phyloP scores from a whole-genome alignment of 2,329 filamentous ascomycete species.

The Pseudogymnoascus sp. region DNA sequence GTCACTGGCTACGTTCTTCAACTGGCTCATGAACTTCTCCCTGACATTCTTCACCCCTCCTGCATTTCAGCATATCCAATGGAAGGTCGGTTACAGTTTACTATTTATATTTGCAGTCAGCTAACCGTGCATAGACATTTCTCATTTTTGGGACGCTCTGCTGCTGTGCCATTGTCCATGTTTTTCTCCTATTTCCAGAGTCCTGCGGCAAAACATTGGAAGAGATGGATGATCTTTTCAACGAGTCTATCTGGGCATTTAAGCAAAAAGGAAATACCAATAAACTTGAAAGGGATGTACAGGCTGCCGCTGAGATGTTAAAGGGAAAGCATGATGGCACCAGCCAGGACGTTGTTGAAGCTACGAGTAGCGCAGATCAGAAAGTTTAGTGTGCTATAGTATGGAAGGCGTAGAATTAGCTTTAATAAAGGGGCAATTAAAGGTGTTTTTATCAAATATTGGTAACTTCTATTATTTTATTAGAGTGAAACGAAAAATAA shows the following conservation, averaged over 20 bases:
- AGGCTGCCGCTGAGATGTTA: neutral
- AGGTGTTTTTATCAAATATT: neutral
- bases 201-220: slow-evolving; percentile 64
- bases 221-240: slow-evolving; percentile 65
- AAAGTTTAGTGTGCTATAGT: neutral
- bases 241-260: slow-evolving; percentile 25
- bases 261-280: neutral
- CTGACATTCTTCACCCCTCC: slow-evolving; percentile 44
- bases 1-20: slow-evolving; percentile 63
- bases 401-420: neutral
- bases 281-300: slow-evolving; percentile 5
- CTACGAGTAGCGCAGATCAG: neutral
- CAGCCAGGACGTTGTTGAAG: neutral
- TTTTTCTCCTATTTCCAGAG: slow-evolving; percentile 55
- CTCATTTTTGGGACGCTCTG: slow-evolving; percentile 69
- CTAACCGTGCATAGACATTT: slow-evolving; percentile 40
- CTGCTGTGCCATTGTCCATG: slow-evolving; percentile 56
- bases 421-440: neutral
- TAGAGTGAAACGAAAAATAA: neutral
- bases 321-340: neutral
- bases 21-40: slow-evolving; percentile 66
- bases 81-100: slow-evolving; percentile 27
- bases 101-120: neutral
- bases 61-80: slow-evolving; percentile 45
- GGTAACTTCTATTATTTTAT: neutral